phyloP scores from a whole-genome alignment of 768 basidiomycete genomes.

The Lyophyllum semitale region DNA sequence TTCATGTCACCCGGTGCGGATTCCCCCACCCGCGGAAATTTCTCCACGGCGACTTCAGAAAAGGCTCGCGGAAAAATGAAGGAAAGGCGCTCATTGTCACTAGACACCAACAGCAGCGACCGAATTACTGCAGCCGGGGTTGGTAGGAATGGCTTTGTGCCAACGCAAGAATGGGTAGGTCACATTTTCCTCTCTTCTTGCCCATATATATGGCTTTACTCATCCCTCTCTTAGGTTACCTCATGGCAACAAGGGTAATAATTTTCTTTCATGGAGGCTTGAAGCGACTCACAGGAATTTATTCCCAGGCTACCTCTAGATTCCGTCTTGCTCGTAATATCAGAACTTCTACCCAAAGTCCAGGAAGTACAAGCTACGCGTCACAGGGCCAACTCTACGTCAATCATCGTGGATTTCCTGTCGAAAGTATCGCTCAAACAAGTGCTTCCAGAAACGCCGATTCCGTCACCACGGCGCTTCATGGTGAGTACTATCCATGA shows the following conservation, averaged over 20 bases:
- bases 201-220: not conserved
- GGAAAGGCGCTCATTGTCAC: constrained; percentile 61
- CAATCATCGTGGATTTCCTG: constrained; percentile 75
- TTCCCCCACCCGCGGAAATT: constrained; percentile 27
- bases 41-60: constrained; percentile 58
- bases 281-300: constrained; percentile 4
- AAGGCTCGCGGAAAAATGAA: constrained; percentile 93
- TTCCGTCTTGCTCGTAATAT: constrained; percentile 82
- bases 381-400: constrained; percentile 61
- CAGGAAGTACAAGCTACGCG: constrained; percentile 77
- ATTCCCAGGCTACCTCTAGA: constrained; percentile 83
- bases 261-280: constrained; percentile 3
- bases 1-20: constrained; percentile 47
- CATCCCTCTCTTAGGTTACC: constrained; percentile 53
- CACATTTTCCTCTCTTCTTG: not conserved
- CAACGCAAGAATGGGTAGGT: constrained; percentile 94
- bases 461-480: constrained; percentile 72
- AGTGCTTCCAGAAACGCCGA: constrained; percentile 71
- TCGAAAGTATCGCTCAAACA: constrained; percentile 67
- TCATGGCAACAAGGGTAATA: constrained; percentile 95
- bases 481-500: constrained; percentile 46
- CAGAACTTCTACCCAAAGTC: constrained; percentile 84
- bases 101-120: constrained; percentile 57
- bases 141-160: constrained; percentile 90
- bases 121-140: constrained; percentile 68